Evolutionary conservation across 2,329 filamentous ascomycete genomes (phyloP).

Genomic region (Fusarium albidum): DNA sequence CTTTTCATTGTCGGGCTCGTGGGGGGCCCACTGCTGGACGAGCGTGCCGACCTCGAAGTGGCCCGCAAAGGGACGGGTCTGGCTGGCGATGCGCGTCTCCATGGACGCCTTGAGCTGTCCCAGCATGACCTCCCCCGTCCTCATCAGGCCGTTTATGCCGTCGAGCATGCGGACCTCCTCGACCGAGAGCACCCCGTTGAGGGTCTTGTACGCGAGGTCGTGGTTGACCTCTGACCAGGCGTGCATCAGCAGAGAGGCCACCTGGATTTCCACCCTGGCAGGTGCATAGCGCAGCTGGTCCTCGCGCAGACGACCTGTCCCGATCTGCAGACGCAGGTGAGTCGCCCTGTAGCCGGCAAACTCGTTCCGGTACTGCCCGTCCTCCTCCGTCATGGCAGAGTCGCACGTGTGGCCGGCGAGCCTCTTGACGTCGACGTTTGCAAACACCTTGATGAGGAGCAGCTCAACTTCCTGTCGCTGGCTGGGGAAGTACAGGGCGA

Average conservation of each 20-base stretch:
- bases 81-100: slow-evolving; percentile 3
- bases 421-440: neutral
- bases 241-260: slow-evolving; percentile 11
- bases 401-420: neutral
- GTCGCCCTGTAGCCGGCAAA: neutral
- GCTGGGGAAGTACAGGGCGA: slow-evolving; percentile 13
- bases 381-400: neutral
- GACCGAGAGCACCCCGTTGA: slow-evolving; percentile 1
- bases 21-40: neutral
- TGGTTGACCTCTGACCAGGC: slow-evolving; percentile 15
- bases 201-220: slow-evolving; percentile 10
- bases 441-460: neutral
- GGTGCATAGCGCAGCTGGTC: neutral
- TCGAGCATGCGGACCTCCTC: slow-evolving; percentile 8
- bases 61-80: neutral
- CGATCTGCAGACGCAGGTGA: neutral
- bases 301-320: neutral
- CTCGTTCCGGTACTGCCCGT: neutral
- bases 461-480: neutral
- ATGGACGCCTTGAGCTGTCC: slow-evolving; percentile 6
- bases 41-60: neutral
- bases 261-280: slow-evolving; percentile 11
- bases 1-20: neutral
- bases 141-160: slow-evolving; percentile 7
- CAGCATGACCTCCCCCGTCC: slow-evolving; percentile 8